Conservation (phyloP, 768 basidiomycete species). For the Kwoniella europaea region DNA sequence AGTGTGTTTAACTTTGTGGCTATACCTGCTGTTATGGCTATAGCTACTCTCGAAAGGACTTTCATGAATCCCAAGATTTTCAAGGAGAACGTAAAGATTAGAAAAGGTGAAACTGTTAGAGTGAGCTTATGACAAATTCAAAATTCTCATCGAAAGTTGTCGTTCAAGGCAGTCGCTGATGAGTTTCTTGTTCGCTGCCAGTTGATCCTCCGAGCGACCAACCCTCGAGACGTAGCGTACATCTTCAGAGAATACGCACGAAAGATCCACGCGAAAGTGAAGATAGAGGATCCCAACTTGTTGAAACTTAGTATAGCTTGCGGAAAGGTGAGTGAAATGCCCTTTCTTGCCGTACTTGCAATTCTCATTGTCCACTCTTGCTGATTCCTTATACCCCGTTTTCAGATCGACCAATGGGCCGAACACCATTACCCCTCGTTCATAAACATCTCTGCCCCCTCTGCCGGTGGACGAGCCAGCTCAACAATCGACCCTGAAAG, state of each 20-base stretch:
- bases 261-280: conserved; percentile 78
- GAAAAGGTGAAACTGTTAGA: conserved; percentile 83
- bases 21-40: conserved; percentile 91
- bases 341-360: too few relatives aligned
- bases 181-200: conserved; percentile 52
- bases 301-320: conserved; percentile 80
- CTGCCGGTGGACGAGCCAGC: conserved; percentile 46
- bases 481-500: conserved; percentile 47
- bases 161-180: not conserved
- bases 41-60: conserved; percentile 87
- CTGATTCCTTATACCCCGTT: not conserved
- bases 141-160: too few relatives aligned
- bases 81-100: conserved; percentile 87
- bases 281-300: conserved; percentile 83
- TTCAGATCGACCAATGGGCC: conserved; percentile 86
- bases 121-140: too few relatives aligned
- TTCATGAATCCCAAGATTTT: conserved; percentile 92
- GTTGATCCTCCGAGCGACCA: conserved; percentile 91
- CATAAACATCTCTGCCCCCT: conserved; percentile 60
- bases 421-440: conserved; percentile 95
- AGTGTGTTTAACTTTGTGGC: conserved; percentile 95
- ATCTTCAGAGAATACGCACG: conserved; percentile 84
- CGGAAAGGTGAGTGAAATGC: conserved; percentile 64
- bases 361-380: too few relatives aligned
- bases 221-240: conserved; percentile 85